Conservation (phyloP, 2,329 filamentous ascomycete genomes). For the Setomelanomma holmii region DNA sequence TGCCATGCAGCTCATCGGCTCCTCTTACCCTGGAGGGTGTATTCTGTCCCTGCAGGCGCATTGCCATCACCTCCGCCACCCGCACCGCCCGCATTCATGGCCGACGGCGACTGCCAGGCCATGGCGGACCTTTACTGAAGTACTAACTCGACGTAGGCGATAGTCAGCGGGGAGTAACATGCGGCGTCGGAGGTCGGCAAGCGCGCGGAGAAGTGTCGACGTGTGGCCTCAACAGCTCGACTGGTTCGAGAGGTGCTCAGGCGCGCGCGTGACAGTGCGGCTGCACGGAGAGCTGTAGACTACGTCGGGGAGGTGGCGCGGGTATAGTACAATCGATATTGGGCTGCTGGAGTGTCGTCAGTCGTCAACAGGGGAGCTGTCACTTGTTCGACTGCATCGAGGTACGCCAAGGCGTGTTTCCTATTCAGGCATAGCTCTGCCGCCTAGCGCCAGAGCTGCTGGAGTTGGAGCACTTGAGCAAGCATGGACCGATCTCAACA, state of each 20-base stretch:
- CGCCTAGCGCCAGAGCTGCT: slow-evolving; percentile 1
- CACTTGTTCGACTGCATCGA: slow-evolving; percentile 7
- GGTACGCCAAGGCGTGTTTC: slow-evolving; percentile 13
- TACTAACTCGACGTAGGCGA: slow-evolving; percentile 31
- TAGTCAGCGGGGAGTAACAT: slow-evolving; percentile 35
- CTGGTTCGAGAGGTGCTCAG: slow-evolving; percentile 20
- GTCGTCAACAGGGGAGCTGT: slow-evolving; percentile 25
- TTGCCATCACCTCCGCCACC: slow-evolving; percentile 56
- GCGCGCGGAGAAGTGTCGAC: slow-evolving; percentile 27
- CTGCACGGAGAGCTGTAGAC: not conserved
- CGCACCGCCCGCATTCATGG: slow-evolving; percentile 65
- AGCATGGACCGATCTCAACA: slow-evolving; percentile 12
- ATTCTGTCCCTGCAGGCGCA: slow-evolving; percentile 69
- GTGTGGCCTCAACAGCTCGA: slow-evolving; percentile 32
- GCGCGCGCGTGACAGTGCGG: slow-evolving; percentile 6
- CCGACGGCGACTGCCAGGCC: slow-evolving; percentile 75
- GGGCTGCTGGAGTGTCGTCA: not conserved
- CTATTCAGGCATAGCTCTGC: not conserved
- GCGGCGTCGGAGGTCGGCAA: slow-evolving; percentile 36
- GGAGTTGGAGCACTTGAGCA: not conserved
- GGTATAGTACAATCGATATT: slow-evolving; percentile 14
- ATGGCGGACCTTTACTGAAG: slow-evolving; percentile 53
- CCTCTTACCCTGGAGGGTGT: slow-evolving; percentile 71
- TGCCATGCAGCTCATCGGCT: slow-evolving; percentile 9
- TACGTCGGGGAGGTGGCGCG: slow-evolving; percentile 3